Evolutionary conservation across 1,284 basidiomycete genomes (phyloP).

Genomic region (Trichosporon coremiiforme): DNA sequence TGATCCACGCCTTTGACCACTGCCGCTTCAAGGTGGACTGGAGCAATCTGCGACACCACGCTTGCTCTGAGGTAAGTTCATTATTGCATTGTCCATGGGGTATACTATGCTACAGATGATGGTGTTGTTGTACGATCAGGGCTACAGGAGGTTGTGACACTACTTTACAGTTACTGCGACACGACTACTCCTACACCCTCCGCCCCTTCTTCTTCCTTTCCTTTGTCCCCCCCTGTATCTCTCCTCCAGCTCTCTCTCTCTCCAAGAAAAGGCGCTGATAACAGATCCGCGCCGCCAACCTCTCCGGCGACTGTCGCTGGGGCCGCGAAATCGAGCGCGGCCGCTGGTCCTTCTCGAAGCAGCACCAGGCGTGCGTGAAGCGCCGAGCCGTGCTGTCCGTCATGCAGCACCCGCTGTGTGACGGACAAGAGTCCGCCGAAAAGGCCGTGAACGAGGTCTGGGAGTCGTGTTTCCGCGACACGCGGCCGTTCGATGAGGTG

Average conservation of each 20-base stretch:
- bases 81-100: background rate
- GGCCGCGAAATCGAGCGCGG: constrained; percentile 73
- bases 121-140: too few species aligned
- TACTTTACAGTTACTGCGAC: background rate
- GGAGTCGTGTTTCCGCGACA: constrained; percentile 94
- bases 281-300: constrained; percentile 89
- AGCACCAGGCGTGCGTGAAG: constrained; percentile 91
- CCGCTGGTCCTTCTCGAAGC: constrained; percentile 80
- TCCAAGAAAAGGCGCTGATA: background rate
- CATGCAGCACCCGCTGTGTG: constrained; percentile 76
- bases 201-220: background rate
- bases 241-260: background rate
- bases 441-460: constrained; percentile 92
- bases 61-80: constrained; percentile 82
- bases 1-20: constrained; percentile 95
- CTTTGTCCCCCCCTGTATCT: background rate
- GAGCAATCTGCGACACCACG: constrained; percentile 86
- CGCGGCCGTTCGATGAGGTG: constrained; percentile 95
- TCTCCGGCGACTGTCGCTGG: constrained; percentile 89
- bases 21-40: constrained; percentile 92
- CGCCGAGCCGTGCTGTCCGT: constrained; percentile 84
- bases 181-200: too few species aligned
- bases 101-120: background rate
- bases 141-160: too few species aligned
- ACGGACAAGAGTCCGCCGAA: constrained; percentile 73